Conservation (phyloP, 306 rosid species). For the Cicer cuneatum region DNA sequence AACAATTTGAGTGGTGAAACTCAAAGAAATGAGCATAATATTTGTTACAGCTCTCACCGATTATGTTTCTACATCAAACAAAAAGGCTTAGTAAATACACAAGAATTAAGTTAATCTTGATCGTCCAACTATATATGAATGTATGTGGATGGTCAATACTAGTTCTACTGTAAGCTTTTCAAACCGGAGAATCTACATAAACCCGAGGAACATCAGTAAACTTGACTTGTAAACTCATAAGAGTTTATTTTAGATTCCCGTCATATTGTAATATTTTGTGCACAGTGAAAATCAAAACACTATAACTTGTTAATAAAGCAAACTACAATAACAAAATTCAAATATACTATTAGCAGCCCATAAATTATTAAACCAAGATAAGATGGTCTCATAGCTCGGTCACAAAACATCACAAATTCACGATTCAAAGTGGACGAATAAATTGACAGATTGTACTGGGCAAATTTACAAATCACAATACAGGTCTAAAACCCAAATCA, state of each 20-base stretch:
- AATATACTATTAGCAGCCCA: not conserved
- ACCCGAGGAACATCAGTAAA: too few relatives aligned
- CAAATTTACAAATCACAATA: too few relatives aligned
- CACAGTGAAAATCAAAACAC: too few relatives aligned
- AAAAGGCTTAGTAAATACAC: not conserved
- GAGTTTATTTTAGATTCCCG: too few relatives aligned
- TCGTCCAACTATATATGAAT: not conserved
- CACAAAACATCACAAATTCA: not conserved
- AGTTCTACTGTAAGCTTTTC: not conserved
- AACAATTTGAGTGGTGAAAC: not conserved
- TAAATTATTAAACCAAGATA: not conserved
- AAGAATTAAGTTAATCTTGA: not conserved
- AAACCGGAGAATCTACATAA: not conserved
- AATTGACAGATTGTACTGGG: too few relatives aligned
- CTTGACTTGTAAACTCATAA: too few relatives aligned
- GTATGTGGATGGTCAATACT: not conserved
- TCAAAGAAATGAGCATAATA: slow-evolving; percentile 13
- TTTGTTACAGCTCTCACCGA: slow-evolving; percentile 4
- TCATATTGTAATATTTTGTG: too few relatives aligned
- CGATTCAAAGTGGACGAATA: not conserved
- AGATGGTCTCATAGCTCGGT: not conserved
- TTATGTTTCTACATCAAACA: slow-evolving; percentile 29
- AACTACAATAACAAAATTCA: not conserved
- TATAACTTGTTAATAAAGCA: not conserved
- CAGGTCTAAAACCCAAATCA: too few relatives aligned